Conservation (phyloP, 2,329 filamentous ascomycete species). For the Botrytis elliptica region DNA sequence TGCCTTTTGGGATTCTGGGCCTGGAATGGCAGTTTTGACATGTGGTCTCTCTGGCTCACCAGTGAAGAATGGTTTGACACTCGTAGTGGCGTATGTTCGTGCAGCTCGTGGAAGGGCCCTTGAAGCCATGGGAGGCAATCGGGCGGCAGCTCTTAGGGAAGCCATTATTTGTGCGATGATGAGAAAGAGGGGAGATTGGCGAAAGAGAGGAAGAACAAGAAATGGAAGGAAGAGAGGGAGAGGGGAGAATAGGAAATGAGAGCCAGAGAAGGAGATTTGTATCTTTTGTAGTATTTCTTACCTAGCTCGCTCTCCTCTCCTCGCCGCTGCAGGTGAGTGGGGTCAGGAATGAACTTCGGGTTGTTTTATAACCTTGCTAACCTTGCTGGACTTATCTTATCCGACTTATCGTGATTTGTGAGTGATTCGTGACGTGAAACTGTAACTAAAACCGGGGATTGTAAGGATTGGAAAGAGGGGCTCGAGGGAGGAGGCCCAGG, state of each 20-base stretch:
- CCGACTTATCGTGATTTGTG: neutral
- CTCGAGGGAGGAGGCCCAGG: neutral
- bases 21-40: constrained; percentile 43
- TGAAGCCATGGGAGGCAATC: constrained; percentile 33
- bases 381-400: neutral
- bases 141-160: constrained; percentile 37
- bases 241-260: neutral
- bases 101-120: constrained; percentile 25
- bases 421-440: neutral
- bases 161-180: constrained; percentile 29
- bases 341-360: neutral
- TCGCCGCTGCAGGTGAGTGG: neutral
- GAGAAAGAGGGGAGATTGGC: neutral
- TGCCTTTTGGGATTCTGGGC: constrained; percentile 41
- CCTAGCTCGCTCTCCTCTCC: neutral
- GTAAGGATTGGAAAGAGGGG: neutral
- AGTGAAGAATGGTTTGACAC: constrained; percentile 36
- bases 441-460: neutral
- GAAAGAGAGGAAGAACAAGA: neutral
- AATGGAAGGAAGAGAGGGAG: neutral
- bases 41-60: constrained; percentile 37
- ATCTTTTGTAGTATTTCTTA: neutral
- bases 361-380: neutral
- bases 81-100: constrained; percentile 31
- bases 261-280: neutral